Percentiles rank a stretch among this genome's conserved stretches.
phyloP scores from a whole-genome alignment of 1,139 yeast genomes.

The Kodamaea fungicola region DNA sequence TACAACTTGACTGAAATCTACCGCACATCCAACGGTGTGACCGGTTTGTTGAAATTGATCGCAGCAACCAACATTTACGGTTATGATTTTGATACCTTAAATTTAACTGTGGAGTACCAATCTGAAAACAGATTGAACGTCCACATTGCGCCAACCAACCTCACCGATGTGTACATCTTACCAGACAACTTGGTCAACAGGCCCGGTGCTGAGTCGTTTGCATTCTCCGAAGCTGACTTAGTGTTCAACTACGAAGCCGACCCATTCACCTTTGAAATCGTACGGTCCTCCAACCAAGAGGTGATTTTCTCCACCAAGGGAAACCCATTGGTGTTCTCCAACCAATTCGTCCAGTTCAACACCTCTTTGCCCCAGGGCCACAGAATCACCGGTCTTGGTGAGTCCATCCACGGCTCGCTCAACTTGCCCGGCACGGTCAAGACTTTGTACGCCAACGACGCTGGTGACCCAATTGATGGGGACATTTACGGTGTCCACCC shows the following conservation, averaged over 20 bases:
- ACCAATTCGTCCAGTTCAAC: slow-evolving; percentile 29
- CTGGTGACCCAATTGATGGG: slow-evolving; percentile 21
- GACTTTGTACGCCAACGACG: slow-evolving; percentile 22
- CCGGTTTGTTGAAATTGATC: slow-evolving; percentile 20
- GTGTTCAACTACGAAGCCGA: slow-evolving; percentile 18
- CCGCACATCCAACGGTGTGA: slow-evolving; percentile 16
- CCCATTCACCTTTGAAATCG: slow-evolving; percentile 25
- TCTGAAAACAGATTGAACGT: slow-evolving; percentile 21
- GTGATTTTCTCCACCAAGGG: slow-evolving; percentile 26
- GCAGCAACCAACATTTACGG: slow-evolving; percentile 28
- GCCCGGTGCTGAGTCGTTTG: slow-evolving; percentile 13
- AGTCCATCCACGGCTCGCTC: slow-evolving; percentile 25
- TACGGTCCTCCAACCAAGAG: slow-evolving; percentile 22
- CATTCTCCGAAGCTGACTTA: slow-evolving; percentile 16
- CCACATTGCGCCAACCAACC: slow-evolving; percentile 21
- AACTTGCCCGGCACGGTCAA: slow-evolving; percentile 26
- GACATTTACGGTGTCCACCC: slow-evolving; percentile 25
- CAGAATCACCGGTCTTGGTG: slow-evolving; percentile 29
- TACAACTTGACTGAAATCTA: slow-evolving; percentile 18
- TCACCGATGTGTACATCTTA: slow-evolving; percentile 22
- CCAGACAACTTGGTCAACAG: slow-evolving; percentile 21
- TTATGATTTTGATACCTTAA: slow-evolving; percentile 23
- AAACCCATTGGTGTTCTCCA: slow-evolving; percentile 27
- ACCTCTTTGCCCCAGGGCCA: slow-evolving; percentile 25
- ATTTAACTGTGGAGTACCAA: slow-evolving; percentile 27